phyloP scores from a whole-genome alignment of 768 basidiomycete species.

The Suillus variegatus region DNA sequence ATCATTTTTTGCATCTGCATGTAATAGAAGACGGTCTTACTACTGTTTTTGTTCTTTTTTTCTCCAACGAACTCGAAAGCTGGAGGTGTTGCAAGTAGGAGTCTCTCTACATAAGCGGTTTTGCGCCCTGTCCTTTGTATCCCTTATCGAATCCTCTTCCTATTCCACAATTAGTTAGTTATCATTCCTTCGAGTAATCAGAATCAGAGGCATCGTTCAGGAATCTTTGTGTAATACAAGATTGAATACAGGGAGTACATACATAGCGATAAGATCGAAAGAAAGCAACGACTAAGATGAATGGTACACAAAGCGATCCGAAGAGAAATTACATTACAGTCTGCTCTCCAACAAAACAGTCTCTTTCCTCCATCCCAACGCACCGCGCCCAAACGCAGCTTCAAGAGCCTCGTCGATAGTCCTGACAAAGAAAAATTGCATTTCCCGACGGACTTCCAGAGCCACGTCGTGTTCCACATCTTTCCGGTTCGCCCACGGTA shows the following conservation, averaged over 20 bases:
- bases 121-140: slow-evolving; percentile 4
- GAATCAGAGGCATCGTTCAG: neutral
- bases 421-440: slow-evolving; percentile 81
- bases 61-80: slow-evolving; percentile 9
- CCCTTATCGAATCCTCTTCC: slow-evolving; percentile 8
- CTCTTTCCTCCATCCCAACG: slow-evolving; percentile 63
- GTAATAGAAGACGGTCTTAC: slow-evolving; percentile 51
- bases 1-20: slow-evolving; percentile 52
- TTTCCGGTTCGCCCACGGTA: slow-evolving; percentile 83
- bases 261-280: slow-evolving; percentile 4
- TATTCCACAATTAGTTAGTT: slow-evolving; percentile 9
- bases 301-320: neutral
- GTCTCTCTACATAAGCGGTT: neutral
- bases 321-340: slow-evolving; percentile 33
- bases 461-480: slow-evolving; percentile 88
- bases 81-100: neutral
- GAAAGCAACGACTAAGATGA: neutral
- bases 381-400: slow-evolving; percentile 76
- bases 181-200: slow-evolving; percentile 13
- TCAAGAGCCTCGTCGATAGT: slow-evolving; percentile 80
- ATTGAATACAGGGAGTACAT: slow-evolving; percentile 1
- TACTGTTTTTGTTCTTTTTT: slow-evolving; percentile 7
- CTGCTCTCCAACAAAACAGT: slow-evolving; percentile 54
- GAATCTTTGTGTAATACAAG: neutral
- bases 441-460: slow-evolving; percentile 65